Conservation (phyloP, 2,329 filamentous ascomycete species). For the Chalaropsis thielavioides region DNA sequence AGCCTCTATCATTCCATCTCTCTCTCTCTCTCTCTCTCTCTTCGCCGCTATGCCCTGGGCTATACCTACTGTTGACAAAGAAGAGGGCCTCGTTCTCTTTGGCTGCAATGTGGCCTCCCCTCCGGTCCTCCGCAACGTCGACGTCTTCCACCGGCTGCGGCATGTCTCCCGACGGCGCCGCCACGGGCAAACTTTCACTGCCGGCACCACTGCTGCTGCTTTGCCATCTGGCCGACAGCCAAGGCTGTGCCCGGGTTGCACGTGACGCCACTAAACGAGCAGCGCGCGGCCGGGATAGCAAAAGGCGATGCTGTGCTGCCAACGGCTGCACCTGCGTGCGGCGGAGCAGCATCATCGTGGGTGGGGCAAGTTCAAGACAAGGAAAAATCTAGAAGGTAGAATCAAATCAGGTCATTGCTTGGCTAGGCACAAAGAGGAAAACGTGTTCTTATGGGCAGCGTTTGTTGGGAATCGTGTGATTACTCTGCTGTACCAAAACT, state of each 20-base stretch:
- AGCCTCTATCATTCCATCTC: neutral
- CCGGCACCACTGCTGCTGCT: constrained; percentile 8
- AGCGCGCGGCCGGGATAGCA: constrained; percentile 8
- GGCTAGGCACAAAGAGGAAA: neutral
- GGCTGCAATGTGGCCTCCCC: constrained; percentile 69
- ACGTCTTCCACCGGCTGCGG: constrained; percentile 15
- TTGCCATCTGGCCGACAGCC: constrained; percentile 15
- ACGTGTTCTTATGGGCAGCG: neutral
- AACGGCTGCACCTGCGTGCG: constrained; percentile 10
- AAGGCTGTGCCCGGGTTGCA: neutral
- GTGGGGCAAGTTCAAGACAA: neutral
- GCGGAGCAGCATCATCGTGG: constrained; percentile 14
- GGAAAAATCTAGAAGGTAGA: neutral
- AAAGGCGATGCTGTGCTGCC: neutral
- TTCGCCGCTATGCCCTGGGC: neutral
- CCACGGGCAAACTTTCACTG: neutral
- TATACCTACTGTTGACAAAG: constrained; percentile 68
- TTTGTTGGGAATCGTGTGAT: neutral
- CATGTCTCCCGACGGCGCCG: constrained; percentile 12
- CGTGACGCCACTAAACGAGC: neutral
- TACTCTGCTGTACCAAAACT: neutral
- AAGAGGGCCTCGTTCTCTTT: constrained; percentile 65
- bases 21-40: neutral
- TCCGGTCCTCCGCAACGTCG: constrained; percentile 39
- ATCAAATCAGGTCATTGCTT: neutral